Evolutionary conservation across 768 basidiomycete genomes (phyloP).

Genomic region (Leccinum arenicola): DNA sequence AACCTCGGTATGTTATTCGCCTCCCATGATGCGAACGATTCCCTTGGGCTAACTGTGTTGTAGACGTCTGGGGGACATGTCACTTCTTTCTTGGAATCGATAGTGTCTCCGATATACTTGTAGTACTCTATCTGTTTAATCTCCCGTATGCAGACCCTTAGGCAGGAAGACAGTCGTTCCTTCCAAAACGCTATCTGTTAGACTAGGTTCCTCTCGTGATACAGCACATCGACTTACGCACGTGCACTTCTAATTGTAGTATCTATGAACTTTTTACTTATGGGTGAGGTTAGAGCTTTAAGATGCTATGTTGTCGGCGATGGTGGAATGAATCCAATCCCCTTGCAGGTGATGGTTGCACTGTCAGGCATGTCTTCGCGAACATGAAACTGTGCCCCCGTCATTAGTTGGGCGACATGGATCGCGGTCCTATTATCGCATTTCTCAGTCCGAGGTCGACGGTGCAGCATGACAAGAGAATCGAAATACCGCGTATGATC

Average conservation of each 20-base stretch:
- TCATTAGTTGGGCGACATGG: constrained; percentile 66
- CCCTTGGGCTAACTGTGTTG: constrained; percentile 3
- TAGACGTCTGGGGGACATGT: constrained; percentile 86
- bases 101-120: constrained; percentile 14
- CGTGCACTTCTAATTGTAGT: constrained; percentile 23
- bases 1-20: constrained; percentile 65
- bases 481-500: constrained; percentile 61
- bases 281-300: background rate
- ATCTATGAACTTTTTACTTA: constrained; percentile 8
- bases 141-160: too few relatives aligned
- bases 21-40: background rate
- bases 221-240: constrained; percentile 9
- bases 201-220: constrained; percentile 23
- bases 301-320: background rate
- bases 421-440: constrained; percentile 55
- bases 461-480: background rate
- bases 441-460: background rate
- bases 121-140: constrained; percentile 18
- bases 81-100: constrained; percentile 81
- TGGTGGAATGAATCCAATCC: constrained; percentile 53
- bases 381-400: constrained; percentile 60
- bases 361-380: constrained; percentile 41
- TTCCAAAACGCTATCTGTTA: background rate
- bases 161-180: too few relatives aligned
- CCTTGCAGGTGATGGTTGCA: constrained; percentile 56